Base-by-base conservation (phyloP, 306 rosid species). In the Nissolia schottii region DNA sequence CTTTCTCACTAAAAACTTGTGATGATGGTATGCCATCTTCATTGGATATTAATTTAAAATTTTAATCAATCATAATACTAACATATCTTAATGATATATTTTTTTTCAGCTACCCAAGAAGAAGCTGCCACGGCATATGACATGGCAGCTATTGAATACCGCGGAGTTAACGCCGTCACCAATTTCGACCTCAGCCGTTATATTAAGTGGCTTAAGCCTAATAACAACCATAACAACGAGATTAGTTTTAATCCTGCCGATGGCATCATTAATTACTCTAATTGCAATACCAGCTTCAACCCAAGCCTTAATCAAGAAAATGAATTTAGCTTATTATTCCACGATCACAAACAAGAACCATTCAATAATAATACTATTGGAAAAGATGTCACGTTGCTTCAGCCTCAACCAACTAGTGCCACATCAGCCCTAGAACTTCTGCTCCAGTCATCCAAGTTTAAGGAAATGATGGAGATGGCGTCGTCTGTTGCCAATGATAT, bases 121-220 rank as follows among this genome's bases (percentile, higher is more conserved):
- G 98, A 93, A 83, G 97, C 98, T 29, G 98, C 98, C 55, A 82
- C 90, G 0, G 98, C 98, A 9, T 93, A 93, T 67, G 98, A 93
- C 80, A 82, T 87, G 88, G 98, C 98, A n/a, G 98, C 98, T 0
- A 91, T 93, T 35, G 97, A 93, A 77, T 87, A 93, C 38, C 90
- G 98, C 0, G 98, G 98, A 61, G 89, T 93, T 53, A 91, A 93
- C 53, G 98, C 98, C 24, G 87, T 93, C 31, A 93, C 98, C 3
- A 93, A 93, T 77, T 93, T 93, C 61, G 97, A 93, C 50, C 91
- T 91, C 0, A 93, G 97, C 67, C 96, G 96, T 66, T 93, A 93
- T 32, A 82, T 93, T 25, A 93, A 86, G 67, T 82, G 89, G 81
- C 86, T 83, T n/a, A 90, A 87, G 38, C 96, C 98, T 8, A 68